Percentiles rank a stretch among this genome's conserved stretches.
phyloP scores from a whole-genome alignment of 805 yeast genomes.

The Wickerhamomyces canadensis region DNA sequence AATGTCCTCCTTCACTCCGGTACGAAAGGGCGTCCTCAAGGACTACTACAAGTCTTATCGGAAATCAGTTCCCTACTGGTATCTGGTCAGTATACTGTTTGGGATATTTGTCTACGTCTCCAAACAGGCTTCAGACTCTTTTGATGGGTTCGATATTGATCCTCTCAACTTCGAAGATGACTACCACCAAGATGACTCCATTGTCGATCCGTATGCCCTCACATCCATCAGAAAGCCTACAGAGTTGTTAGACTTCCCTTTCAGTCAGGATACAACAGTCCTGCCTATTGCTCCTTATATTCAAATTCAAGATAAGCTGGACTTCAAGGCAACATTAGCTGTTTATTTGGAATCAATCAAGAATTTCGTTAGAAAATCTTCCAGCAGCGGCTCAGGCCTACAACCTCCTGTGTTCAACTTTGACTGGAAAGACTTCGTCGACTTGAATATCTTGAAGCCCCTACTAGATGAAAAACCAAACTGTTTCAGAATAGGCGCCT shows the following conservation, averaged over 20 bases:
- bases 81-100: conserved; percentile 13
- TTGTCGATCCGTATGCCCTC: conserved; percentile 15
- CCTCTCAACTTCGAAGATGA: conserved; percentile 16
- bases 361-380: conserved; percentile 23
- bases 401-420: conserved; percentile 34
- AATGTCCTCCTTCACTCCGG: too few species aligned
- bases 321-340: conserved; percentile 29
- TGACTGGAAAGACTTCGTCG: conserved; percentile 55
- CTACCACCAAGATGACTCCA: conserved; percentile 10
- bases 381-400: conserved; percentile 16
- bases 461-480: conserved; percentile 34
- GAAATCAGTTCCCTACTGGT: conserved; percentile 17
- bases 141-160: conserved; percentile 11
- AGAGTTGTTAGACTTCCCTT: conserved; percentile 25
- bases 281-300: conserved; percentile 34
- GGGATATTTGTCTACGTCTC: conserved; percentile 17
- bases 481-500: conserved; percentile 40
- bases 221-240: conserved; percentile 15
- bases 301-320: conserved; percentile 30
- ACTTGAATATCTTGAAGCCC: conserved; percentile 37
- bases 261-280: conserved; percentile 25
- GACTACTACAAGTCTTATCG: conserved; percentile 5
- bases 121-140: neutral
- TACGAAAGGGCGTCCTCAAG: conserved; percentile 1
- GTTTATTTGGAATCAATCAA: conserved; percentile 30